These are phyloP conservation scores for Cryptococcus neoformans DNA, from an alignment of 1,284 basidiomycete genomes.

Conservation along the genomic window DNA sequence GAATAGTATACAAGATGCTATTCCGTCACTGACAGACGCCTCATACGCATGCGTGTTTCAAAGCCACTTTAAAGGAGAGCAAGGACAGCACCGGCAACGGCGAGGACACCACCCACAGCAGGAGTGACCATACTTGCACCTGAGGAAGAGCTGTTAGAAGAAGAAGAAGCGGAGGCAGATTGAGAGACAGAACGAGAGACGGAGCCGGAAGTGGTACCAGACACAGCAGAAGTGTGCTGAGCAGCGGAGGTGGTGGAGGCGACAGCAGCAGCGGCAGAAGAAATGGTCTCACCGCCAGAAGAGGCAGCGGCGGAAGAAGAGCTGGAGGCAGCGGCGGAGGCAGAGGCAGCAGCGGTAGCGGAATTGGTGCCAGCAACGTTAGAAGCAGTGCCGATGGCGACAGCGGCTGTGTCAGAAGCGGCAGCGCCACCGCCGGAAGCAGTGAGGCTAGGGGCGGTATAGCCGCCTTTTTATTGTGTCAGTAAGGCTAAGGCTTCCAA, in stretches of 20 bases:
- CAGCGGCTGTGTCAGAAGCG: conserved; percentile 3
- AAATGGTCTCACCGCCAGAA: not conserved
- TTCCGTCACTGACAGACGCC: not conserved
- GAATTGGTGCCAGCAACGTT: conserved; percentile 6
- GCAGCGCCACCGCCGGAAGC: conserved; percentile 39
- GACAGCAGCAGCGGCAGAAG: conserved; percentile 10
- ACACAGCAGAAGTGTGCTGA: conserved; percentile 8
- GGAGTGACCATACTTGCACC: conserved; percentile 8
- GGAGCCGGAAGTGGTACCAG: conserved; percentile 8
- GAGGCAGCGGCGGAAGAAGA: conserved; percentile 9
- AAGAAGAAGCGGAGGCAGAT: conserved; percentile 5
- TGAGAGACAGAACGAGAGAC: conserved; percentile 5
- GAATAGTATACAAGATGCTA: too few species aligned
- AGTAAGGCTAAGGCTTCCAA: not conserved
- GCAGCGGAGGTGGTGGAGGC: conserved; percentile 4
- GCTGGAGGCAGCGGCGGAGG: conserved; percentile 8
- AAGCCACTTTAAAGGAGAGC: conserved; percentile 11
- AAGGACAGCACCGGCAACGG: conserved; percentile 30
- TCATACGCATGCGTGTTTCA: not conserved
- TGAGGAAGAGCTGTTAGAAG: conserved; percentile 2
- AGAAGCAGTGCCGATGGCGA: conserved; percentile 7
- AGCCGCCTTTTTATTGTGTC: conserved; percentile 14
- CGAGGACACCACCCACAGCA: conserved; percentile 25
- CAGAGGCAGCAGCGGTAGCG: conserved; percentile 10
- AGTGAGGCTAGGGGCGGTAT: conserved; percentile 36